Evolutionary conservation across 371 early-diverging fungal species (phyloP), one percentile per base, ranked within the genome.

Genomic region (Dinochytrium kinnereticum): DNA sequence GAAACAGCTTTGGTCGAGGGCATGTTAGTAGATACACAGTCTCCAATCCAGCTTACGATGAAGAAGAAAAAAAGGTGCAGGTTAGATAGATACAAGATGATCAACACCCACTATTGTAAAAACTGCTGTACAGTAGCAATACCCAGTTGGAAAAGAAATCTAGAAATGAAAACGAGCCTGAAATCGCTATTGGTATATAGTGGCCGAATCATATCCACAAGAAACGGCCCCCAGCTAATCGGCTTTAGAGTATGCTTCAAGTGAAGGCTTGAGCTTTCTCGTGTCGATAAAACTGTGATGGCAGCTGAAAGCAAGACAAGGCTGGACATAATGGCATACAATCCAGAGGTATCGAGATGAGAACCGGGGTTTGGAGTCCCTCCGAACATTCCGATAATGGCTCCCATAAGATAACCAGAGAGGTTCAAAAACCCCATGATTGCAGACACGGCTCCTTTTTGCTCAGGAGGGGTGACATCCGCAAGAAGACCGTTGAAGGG

Each of bases 61-160:
- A 55, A 24, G 17, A 55, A 55, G 57, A 55, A 55, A 55, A 55
- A 70, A 7, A 55, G 26, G 10, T 17, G 57, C 57, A 15, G 68
- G 28, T 44, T 31, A 7, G 28, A 61, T 17, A 34, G 19, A 39
- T 10, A 72, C 38, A 37, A 61, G 1, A 2, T n/a, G n/a, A n/a
- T n/a, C n/a, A n/a, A 30, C 17, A 69, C 74, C 38, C 68, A 77
- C 69, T 78, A 81, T 66, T 84, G 81, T 68, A 81, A 70, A 65
- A 81, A 80, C 59, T 80, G 80, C 68, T 81, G 78, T 10, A 84
- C 77, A 26, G 82, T 84, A 26, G 80, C 79, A 33, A 84, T 81
- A 15, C 80, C 81, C n/a, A 84, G 71, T 70, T 84, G 84, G 75
- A 80, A 84, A 34, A 84, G 39, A 65, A 84, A 76, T n/a, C 84